A percentile compares a stretch with the other conserved stretches of the same genome.
Evolutionary conservation across 805 yeast species (phyloP).

Genomic region (Candida corydali): DNA sequence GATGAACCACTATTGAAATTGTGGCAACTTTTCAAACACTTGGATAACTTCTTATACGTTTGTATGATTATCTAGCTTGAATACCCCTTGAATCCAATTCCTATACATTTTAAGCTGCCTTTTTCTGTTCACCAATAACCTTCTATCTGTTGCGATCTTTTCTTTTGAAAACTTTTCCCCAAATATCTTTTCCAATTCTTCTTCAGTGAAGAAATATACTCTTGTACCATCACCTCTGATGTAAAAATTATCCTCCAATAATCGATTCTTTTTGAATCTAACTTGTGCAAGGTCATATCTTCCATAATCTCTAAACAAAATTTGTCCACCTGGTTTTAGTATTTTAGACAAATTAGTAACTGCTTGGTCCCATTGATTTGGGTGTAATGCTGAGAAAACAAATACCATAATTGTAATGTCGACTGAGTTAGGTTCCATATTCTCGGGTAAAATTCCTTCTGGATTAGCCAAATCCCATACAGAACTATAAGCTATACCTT

Average conservation of each 20-base stretch:
- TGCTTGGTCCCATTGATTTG: constrained; percentile 86
- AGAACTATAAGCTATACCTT: constrained; percentile 63
- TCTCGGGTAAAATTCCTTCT: constrained; percentile 74
- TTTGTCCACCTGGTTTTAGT: constrained; percentile 89
- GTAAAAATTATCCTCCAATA: constrained; percentile 88
- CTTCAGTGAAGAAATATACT: constrained; percentile 95
- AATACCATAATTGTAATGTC: constrained; percentile 94
- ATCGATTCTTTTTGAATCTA: constrained; percentile 82
- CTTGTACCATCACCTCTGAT: constrained; percentile 98
- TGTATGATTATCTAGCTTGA: constrained; percentile 32
- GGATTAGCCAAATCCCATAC: constrained; percentile 94
- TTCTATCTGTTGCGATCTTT: constrained; percentile 83
- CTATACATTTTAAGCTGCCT: constrained; percentile 93
- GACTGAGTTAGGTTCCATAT: constrained; percentile 73
- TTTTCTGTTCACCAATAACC: constrained; percentile 88
- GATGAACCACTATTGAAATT: constrained; percentile 14
- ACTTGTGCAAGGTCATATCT: constrained; percentile 95
- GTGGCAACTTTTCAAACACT: constrained; percentile 30
- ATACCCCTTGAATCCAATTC: constrained; percentile 94
- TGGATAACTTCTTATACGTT: constrained; percentile 36
- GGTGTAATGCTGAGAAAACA: constrained; percentile 88
- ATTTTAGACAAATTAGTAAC: constrained; percentile 62
- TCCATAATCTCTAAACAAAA: constrained; percentile 91
- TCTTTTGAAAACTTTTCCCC: constrained; percentile 54
- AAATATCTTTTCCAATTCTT: constrained; percentile 76